Evolutionary conservation across 139 green algal genomes (phyloP).

Genomic region (Picochlorum sp.): DNA sequence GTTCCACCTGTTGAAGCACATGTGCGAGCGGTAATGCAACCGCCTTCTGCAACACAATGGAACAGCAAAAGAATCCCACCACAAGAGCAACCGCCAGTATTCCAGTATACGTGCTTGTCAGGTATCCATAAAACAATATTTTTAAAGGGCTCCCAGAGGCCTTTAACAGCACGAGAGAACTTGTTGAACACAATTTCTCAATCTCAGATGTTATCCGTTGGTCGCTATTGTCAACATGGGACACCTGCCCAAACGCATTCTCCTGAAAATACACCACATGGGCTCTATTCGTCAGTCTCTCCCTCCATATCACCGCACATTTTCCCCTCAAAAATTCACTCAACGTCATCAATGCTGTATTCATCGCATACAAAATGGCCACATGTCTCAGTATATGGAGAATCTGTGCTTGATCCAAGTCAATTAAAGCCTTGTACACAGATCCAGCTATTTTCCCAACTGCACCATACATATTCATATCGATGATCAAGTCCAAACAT

Average conservation of each 20-base stretch:
- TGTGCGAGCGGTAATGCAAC: conserved; percentile 36
- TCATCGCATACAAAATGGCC: conserved; percentile 15
- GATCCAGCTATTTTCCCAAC: conserved; percentile 40
- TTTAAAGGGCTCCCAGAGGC: conserved; percentile 31
- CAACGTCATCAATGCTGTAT: not conserved
- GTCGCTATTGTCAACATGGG: conserved; percentile 71
- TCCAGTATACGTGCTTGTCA: conserved; percentile 31
- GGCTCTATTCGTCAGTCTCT: conserved; percentile 8
- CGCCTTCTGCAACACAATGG: conserved; percentile 29
- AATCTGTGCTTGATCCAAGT: conserved; percentile 11
- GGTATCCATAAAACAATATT: conserved; percentile 24
- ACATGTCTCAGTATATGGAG: conserved; percentile 12
- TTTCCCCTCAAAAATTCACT: conserved; percentile 4
- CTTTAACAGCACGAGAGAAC: conserved; percentile 11
- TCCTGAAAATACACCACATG: conserved; percentile 27
- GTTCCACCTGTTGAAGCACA: conserved; percentile 41
- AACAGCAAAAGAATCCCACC: conserved; percentile 38
- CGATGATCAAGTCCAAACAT: too few relatives aligned
- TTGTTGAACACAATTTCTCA: conserved; percentile 17
- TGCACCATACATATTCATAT: conserved; percentile 10
- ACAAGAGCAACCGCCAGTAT: conserved; percentile 22
- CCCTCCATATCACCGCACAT: conserved; percentile 22
- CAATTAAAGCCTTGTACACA: conserved; percentile 31
- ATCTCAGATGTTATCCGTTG: conserved; percentile 69
- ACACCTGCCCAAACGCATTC: conserved; percentile 10